These are phyloP conservation scores for Flaveria brownii DNA, from an alignment of 129 eudicot species.

Conservation along the genomic window DNA sequence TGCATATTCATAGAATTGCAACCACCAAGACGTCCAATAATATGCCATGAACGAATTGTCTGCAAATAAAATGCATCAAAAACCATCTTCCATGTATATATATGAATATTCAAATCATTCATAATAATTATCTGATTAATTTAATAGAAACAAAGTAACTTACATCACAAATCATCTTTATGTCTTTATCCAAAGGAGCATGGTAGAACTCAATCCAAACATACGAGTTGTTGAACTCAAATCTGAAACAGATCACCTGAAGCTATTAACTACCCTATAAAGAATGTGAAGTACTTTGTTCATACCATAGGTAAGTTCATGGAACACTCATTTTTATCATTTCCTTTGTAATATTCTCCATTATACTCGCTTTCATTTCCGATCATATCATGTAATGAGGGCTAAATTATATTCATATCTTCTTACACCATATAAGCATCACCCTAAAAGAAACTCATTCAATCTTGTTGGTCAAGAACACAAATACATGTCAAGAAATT, in stretches of 20 bases:
- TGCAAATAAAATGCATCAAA: conserved; percentile 35
- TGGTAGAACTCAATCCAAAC: conserved; percentile 97
- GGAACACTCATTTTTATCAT: not conserved
- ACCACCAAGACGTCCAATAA: conserved; percentile 96
- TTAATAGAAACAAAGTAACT: conserved; percentile 33
- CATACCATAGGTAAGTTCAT: conserved; percentile 15
- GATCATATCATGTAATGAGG: not conserved
- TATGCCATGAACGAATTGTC: conserved; percentile 96
- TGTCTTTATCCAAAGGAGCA: conserved; percentile 81
- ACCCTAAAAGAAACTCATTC: not conserved
- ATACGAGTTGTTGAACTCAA: conserved; percentile 79
- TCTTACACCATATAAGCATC: not conserved
- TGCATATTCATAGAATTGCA: conserved; percentile 98
- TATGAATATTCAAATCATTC: not conserved
- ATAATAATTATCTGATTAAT: not conserved
- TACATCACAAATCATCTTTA: conserved; percentile 79
- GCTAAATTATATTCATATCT: not conserved
- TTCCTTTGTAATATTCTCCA: not conserved
- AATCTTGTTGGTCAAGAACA: not conserved
- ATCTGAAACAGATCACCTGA: conserved; percentile 46
- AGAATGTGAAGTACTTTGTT: not conserved
- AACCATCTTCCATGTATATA: not conserved
- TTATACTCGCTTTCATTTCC: not conserved
- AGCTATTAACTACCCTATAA: conserved; percentile 2
- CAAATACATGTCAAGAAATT: not conserved